These are phyloP conservation scores for Pichia ethanolica DNA, from an alignment of 805 yeast genomes.

Conservation along the genomic window DNA sequence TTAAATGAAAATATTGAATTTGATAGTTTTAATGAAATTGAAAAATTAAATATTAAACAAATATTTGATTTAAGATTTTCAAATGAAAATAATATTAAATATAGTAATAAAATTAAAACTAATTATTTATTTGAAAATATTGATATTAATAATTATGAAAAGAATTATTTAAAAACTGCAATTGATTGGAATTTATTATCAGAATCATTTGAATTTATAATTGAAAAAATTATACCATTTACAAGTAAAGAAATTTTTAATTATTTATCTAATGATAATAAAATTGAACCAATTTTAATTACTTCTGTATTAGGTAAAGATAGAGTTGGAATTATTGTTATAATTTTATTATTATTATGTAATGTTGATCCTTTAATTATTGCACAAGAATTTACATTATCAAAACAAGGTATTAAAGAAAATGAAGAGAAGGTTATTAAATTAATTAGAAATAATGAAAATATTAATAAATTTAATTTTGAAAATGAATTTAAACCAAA, in stretches of 20 bases:
- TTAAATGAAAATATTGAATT: constrained; percentile 41
- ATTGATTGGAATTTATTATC: no score
- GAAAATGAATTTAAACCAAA: constrained; percentile 9
- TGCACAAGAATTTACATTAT: constrained; percentile 71
- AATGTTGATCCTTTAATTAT: constrained; percentile 63
- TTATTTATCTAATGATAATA: constrained; percentile 47
- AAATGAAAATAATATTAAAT: constrained; percentile 33
- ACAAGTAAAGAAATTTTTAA: constrained; percentile 45
- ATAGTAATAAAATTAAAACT: background rate
- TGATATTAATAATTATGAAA: constrained; percentile 39
- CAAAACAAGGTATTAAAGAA: constrained; percentile 47
- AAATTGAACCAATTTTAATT: constrained; percentile 43
- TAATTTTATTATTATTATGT: constrained; percentile 53
- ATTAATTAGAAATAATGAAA: no score
- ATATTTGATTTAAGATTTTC: constrained; percentile 64
- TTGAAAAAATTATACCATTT: constrained; percentile 37
- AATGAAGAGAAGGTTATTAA: constrained; percentile 16
- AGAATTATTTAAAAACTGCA: no score
- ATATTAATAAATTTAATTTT: no score
- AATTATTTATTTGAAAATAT: background rate
- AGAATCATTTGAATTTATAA: constrained; percentile 33
- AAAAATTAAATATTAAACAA: constrained; percentile 39
- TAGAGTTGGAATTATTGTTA: constrained; percentile 69
- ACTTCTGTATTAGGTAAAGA: constrained; percentile 89
- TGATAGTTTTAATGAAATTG: constrained; percentile 37